These are phyloP conservation scores for Monosporascus ibericus DNA, from an alignment of 2,329 filamentous ascomycete genomes.

Conservation along the genomic window DNA sequence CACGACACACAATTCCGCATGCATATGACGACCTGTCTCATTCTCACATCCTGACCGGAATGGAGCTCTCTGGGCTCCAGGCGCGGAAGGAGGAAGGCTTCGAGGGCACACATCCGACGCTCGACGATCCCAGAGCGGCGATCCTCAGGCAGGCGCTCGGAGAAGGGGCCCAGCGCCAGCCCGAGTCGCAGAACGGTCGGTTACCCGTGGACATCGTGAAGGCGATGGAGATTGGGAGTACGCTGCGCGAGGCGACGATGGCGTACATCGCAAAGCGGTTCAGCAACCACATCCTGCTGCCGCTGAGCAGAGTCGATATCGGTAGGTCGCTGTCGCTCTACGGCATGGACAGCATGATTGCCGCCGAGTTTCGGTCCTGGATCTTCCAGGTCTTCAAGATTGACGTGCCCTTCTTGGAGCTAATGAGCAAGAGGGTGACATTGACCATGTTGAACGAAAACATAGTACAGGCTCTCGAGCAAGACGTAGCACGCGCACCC, in stretches of 20 bases:
- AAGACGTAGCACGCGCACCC: too few species aligned
- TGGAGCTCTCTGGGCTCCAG: conserved; percentile 1
- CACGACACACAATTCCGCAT: conserved; percentile 6
- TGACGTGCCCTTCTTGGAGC: conserved; percentile 17
- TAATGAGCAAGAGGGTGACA: too few species aligned
- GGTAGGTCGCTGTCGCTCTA: conserved; percentile 11
- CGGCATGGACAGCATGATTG: conserved; percentile 24
- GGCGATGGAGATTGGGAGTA: conserved; percentile 4
- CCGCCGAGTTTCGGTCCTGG: conserved; percentile 22
- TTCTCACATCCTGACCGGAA: conserved; percentile 2
- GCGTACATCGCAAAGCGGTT: not conserved
- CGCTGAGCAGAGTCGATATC: not conserved
- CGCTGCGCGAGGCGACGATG: conserved; percentile 11
- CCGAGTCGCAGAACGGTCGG: conserved; percentile 8
- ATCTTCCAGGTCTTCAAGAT: conserved; percentile 20
- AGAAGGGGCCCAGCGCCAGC: not conserved
- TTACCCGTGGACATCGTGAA: not conserved
- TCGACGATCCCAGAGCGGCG: not conserved
- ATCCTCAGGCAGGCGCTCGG: not conserved
- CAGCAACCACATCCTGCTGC: not conserved
- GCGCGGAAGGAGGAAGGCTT: conserved; percentile 2
- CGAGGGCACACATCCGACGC: not conserved
- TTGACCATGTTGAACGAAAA: too few species aligned
- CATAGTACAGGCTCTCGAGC: too few species aligned
- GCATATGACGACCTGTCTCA: not conserved